Evolutionary conservation across 2,329 filamentous ascomycete species (phyloP).

Genomic region (Monilinia laxa): DNA sequence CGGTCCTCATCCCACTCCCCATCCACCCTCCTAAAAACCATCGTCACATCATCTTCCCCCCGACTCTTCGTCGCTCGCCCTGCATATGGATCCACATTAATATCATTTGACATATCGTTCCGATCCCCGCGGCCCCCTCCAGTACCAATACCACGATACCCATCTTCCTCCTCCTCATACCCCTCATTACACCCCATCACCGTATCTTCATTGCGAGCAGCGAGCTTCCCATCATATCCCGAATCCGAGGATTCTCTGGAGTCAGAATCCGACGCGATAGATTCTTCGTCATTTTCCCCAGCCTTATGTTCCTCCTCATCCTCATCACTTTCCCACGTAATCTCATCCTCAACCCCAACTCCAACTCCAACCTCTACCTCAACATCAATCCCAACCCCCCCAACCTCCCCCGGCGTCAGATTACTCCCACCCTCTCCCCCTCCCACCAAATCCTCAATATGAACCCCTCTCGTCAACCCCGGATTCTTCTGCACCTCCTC

Average conservation of each 20-base stretch:
- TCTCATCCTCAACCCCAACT: background rate
- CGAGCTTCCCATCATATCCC: background rate
- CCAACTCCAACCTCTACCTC: background rate
- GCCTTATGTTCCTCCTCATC: background rate
- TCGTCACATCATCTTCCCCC: background rate
- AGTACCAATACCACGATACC: background rate
- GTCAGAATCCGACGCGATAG: background rate
- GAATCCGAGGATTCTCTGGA: background rate
- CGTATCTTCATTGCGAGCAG: background rate
- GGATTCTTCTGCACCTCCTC: constrained; percentile 7
- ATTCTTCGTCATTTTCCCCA: background rate
- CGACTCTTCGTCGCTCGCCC: background rate
- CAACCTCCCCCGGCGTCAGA: background rate
- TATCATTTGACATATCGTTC: constrained; percentile 13
- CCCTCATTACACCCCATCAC: background rate
- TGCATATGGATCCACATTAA: constrained; percentile 1
- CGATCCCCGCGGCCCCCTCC: background rate
- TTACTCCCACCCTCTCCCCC: background rate
- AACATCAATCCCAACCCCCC: background rate
- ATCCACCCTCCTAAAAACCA: background rate
- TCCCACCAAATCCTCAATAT: background rate
- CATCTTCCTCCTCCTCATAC: background rate
- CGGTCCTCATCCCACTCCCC: too few relatives aligned
- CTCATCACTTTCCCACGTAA: constrained; percentile 13
- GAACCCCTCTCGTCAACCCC: background rate